Base-by-base conservation (phyloP, 352 stramenopile species). In the Phytophthora macrochlamydospora region DNA sequence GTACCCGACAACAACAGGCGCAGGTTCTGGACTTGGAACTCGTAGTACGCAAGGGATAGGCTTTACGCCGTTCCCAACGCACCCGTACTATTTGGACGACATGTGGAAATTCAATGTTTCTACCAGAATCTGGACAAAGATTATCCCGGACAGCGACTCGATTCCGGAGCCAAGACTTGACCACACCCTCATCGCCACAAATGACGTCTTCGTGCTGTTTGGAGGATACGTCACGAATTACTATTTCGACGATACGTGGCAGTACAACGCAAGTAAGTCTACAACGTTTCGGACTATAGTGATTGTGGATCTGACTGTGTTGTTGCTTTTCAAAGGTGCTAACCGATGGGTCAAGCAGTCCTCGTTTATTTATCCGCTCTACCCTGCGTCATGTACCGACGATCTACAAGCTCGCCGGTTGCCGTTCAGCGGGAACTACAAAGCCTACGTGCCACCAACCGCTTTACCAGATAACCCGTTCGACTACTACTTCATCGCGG, bases 231-330 rank as follows among this genome's bases (percentile, higher is more conserved):
- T 92, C 42, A 87, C 93, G 66, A 99, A 99, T 60, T 89, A 95
- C 64, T 94, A 97, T 71, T 98, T 96, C 67, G 86, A 97, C 45
- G 96, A 99, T 67, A 98, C 92, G 14, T 99, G 97, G 97, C 90
- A 98, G 66, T 99, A 97, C 79, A 98, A 98, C 74, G 95, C 95
- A 40, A 95, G 87, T 74, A 83, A 71, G 65, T 78, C 9, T 43
- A n/a, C 24, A 14, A 38, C 51, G n/a, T 7, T 14, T 33, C 13
- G 14, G 2, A 4, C 3, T 49, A 24, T 52, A 7, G 37, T n/a
- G 30, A 38, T 42, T 42, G 14, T 43, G 49, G 18, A 1, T 51
- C 38, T 69, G 49, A n/a, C 43, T 4, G n/a, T 43, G 18, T 2
- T 57, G 40, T 54, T 13, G 43, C 32, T 43, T 31, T 5, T 0